phyloP scores from a whole-genome alignment of 2,329 filamentous ascomycete species.

The Trichoderma koningiopsis region DNA sequence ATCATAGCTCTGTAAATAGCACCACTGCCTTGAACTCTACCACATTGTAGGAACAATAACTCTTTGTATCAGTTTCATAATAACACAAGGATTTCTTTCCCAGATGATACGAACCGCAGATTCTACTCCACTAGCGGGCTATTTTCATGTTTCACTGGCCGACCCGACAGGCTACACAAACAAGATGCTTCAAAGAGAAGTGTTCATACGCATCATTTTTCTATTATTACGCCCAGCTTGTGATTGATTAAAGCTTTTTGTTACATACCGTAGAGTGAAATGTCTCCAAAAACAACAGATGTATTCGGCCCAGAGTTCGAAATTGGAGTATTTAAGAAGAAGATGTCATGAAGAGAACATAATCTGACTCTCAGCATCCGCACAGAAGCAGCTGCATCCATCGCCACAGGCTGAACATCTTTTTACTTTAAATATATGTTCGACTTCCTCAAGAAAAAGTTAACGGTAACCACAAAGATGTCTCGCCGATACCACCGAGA shows the following conservation, averaged over 20 bases:
- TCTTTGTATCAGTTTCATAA: not conserved
- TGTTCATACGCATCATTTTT: not conserved
- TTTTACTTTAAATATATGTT: slow-evolving; percentile 9
- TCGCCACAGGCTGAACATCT: not conserved
- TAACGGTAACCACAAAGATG: not conserved
- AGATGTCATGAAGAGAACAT: not conserved
- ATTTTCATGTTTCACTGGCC: not conserved
- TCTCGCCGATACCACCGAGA: not conserved
- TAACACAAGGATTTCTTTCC: not conserved
- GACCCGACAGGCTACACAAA: not conserved
- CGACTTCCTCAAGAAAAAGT: not conserved
- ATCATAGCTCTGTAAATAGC: not conserved
- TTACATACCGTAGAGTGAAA: not conserved
- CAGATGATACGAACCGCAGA: not conserved
- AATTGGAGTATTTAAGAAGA: slow-evolving; percentile 1
- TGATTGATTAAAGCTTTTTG: not conserved
- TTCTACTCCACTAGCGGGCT: not conserved
- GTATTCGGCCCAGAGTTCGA: not conserved
- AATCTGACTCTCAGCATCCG: not conserved
- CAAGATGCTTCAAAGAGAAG: not conserved
- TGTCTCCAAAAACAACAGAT: not conserved
- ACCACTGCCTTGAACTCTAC: not conserved
- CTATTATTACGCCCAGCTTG: not conserved
- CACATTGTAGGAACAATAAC: too few relatives aligned
- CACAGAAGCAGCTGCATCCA: not conserved